Percentiles rank a stretch among this genome's conserved stretches.
These are phyloP conservation scores for Coriolopsis trogii DNA, from an alignment of 1,284 basidiomycete species.

Conservation along the genomic window DNA sequence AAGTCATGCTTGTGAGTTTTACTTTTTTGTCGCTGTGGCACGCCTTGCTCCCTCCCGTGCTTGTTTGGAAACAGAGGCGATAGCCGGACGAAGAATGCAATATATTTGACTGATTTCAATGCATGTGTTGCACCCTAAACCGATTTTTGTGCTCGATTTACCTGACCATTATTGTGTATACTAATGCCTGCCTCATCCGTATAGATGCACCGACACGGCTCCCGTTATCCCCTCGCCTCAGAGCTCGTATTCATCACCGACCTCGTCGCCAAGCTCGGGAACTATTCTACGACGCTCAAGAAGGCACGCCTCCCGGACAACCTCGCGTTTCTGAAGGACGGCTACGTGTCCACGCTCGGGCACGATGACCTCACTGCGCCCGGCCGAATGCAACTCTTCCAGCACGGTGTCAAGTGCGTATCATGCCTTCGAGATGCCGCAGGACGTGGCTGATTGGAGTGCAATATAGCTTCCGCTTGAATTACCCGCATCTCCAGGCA, in stretches of 20 bases:
- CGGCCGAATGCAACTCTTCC: constrained; percentile 45
- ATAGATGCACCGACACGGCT: constrained; percentile 47
- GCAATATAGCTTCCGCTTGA: constrained; percentile 34
- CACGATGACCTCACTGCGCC: constrained; percentile 45
- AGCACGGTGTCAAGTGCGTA: constrained; percentile 43
- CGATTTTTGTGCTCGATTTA: too few species aligned
- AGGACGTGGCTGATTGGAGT: background rate
- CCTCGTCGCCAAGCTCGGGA: constrained; percentile 40
- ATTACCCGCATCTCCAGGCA: constrained; percentile 41
- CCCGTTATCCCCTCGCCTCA: constrained; percentile 38
- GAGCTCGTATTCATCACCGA: constrained; percentile 39
- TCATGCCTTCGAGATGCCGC: background rate
- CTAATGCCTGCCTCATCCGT: background rate
- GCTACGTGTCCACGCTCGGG: constrained; percentile 42
- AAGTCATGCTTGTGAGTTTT: constrained; percentile 43
- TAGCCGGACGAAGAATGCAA: too few species aligned
- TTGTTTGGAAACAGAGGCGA: too few species aligned
- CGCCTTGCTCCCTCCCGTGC: background rate
- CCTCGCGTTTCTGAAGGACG: constrained; percentile 44
- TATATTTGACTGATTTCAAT: too few species aligned
- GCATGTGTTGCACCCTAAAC: too few species aligned
- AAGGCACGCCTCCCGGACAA: constrained; percentile 35
- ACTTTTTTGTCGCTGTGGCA: constrained; percentile 1
- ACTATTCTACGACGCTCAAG: constrained; percentile 32
- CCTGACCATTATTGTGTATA: too few species aligned